Base-by-base conservation (phyloP, 2,329 filamentous ascomycete species). In the Metarhizium humberi region DNA sequence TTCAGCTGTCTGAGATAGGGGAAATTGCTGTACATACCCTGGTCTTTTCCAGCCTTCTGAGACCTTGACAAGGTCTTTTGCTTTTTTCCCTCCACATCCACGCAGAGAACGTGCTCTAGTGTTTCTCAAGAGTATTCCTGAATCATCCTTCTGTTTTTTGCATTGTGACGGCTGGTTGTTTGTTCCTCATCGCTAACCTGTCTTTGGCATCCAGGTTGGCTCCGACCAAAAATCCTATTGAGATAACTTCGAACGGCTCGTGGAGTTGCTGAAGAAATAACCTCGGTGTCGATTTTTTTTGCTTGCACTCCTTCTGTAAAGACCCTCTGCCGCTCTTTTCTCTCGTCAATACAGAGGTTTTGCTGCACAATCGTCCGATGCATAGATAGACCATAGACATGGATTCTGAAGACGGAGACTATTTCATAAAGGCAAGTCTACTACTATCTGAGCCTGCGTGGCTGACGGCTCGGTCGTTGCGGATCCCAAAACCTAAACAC, bases 371-470 rank as follows among this genome's bases (percentile, higher is more conserved):
- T 38, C 32, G 61, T 58, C 58, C 52, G 52, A 70, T 69, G 67
- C 55, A 50, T 57, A 60, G 47, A 61, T 69, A 71, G 25, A 47
- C 30, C 29, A 51, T 47, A 16, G 42, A 73, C 64, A 94, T 91
- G 87, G 86, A 90, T 77, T 90, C 87, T 73, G 88, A 92, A 85
- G 88, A 94, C 85, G 89, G 89, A 72, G 85, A 90, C 78, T 75
- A 88, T 74, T 95, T 94, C 75, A 84, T 94, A 74, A 94, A 92
- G 84, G 88, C 89, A 79, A 59, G 75, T 51, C 47, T 30, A 18
- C 25, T 16, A 48, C n/a, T 20, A 45, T 29, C 45, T 4, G n/a
- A 16, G 3, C 45, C 20, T 30, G 20, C n/a, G 25, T 30, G 10
- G 25, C 20, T 8, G 10, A 16, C 25, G 8, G 13, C 25, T 13